phyloP scores from a whole-genome alignment of 495 filamentous ascomycete species.

The Trichoderma asperelloides region DNA sequence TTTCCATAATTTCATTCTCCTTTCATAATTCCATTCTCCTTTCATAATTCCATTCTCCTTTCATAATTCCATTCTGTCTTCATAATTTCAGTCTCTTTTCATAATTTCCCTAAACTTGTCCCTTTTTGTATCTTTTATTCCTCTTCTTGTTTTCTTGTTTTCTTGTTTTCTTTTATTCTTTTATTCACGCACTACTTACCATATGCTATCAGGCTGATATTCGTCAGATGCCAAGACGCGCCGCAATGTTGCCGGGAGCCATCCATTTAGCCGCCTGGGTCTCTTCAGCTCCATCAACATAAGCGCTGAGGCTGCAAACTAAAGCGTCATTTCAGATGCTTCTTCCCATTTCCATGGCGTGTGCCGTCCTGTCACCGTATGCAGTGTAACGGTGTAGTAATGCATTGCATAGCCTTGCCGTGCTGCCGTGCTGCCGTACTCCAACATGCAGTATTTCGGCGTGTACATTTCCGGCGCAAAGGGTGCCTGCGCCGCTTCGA shows the following conservation, averaged over 20 bases:
- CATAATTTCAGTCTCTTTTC: too few relatives aligned
- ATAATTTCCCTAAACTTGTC: background rate
- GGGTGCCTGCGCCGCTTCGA: background rate
- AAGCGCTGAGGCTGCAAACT: background rate
- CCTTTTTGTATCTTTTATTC: background rate
- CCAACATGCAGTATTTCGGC: background rate
- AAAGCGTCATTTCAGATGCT: background rate
- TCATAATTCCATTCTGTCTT: too few relatives aligned
- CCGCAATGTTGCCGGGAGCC: constrained; percentile 1
- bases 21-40: too few relatives aligned
- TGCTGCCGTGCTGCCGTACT: background rate
- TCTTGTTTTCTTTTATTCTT: too few relatives aligned
- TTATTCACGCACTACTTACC: background rate
- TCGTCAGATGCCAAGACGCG: background rate
- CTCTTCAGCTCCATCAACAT: background rate
- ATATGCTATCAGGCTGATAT: background rate
- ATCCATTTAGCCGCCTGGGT: background rate
- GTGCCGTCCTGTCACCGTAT: background rate
- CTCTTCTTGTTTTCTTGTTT: background rate
- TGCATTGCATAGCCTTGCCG: background rate
- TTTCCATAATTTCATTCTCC: too few relatives aligned
- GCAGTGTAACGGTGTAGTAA: background rate
- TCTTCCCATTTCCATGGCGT: background rate
- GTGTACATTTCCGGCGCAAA: too few relatives aligned
- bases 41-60: too few relatives aligned